phyloP scores from a whole-genome alignment of 2,329 filamentous ascomycete species.

The Alternaria brassicicola region DNA sequence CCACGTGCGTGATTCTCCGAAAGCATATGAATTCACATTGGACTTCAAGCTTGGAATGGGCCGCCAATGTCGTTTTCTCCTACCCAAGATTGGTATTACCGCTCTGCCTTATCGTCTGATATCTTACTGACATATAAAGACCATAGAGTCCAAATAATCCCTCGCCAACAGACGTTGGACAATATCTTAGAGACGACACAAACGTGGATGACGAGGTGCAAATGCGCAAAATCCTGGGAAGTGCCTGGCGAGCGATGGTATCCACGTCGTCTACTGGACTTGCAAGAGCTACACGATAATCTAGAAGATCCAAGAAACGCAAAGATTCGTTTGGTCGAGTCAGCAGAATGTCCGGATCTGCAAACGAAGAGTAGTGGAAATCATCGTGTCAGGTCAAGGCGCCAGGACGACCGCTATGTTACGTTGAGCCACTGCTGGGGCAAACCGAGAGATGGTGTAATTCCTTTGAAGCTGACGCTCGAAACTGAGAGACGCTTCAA shows the following conservation, averaged over 20 bases:
- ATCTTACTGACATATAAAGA: not conserved
- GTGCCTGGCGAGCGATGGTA: slow-evolving; percentile 3
- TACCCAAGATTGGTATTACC: not conserved
- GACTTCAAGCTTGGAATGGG: not conserved
- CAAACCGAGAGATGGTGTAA: not conserved
- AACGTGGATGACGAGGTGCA: slow-evolving; percentile 19
- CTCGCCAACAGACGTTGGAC: not conserved
- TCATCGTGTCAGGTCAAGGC: not conserved
- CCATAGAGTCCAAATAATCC: not conserved
- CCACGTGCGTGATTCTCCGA: not conserved
- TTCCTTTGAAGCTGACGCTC: slow-evolving; percentile 2
- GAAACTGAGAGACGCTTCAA: not conserved
- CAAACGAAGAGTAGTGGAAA: no score
- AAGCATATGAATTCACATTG: not conserved
- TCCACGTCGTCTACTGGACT: slow-evolving; percentile 12
- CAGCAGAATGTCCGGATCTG: not conserved
- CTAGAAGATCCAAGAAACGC: not conserved
- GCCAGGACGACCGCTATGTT: slow-evolving; percentile 4
- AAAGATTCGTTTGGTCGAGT: slow-evolving; percentile 6
- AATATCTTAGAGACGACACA: slow-evolving; percentile 10
- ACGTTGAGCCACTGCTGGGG: slow-evolving; percentile 25
- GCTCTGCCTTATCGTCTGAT: not conserved
- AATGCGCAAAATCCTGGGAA: slow-evolving; percentile 12
- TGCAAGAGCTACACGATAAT: not conserved
- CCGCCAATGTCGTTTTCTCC: not conserved